Evolutionary conservation across 495 filamentous ascomycete genomes (phyloP), one percentile per base, ranked within the genome.

Genomic region (Penicillium maclennaniae): DNA sequence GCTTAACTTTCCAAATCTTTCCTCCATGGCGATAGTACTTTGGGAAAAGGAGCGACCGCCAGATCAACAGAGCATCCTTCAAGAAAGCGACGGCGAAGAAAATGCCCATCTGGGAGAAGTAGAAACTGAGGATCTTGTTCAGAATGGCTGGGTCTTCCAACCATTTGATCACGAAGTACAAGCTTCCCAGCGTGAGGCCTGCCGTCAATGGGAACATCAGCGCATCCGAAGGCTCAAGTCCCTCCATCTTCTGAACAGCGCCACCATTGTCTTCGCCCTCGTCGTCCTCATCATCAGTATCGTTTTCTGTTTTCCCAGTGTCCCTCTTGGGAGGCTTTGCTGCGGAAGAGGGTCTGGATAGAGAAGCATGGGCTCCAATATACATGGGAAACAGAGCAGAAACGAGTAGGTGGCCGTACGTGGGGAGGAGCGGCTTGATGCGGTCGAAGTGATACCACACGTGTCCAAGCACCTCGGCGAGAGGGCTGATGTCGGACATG

Each of bases 111-210:
- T 79, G 63, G 1, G 88, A 89, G 68, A 96, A 90, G 72, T 98
- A 97, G 60, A 79, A 85, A 34, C 86, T 85, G 12, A 98, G 72
- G 17, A 95, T 81, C 71, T 87, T 88, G 71, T 92, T 97, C 59
- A 98, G 60, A 9, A 93, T 70, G 9, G 82, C 75, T 0, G 92
- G 84, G 60, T 95, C 88, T 57, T 93, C 79, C 23, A 95, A 78
- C 79, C 86, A 95, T 61, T 95, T 89, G 65, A 97, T 90, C 47
- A 96, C 76, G 61, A 92, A 83, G 70, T 97, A 97, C 12, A 98
- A 77, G 0, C 83, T 85, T 26, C 85, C 77, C 9, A 98, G 81
- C 0, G 85, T 82, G 2, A 71, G 53, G 6, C 85, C 93, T 8
- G 91, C 92, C 31, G 88, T 70, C n/a, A 97, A 56, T 7, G 93